Conservation (phyloP, 2,329 filamentous ascomycete genomes). For the Cordyceps javanica region DNA sequence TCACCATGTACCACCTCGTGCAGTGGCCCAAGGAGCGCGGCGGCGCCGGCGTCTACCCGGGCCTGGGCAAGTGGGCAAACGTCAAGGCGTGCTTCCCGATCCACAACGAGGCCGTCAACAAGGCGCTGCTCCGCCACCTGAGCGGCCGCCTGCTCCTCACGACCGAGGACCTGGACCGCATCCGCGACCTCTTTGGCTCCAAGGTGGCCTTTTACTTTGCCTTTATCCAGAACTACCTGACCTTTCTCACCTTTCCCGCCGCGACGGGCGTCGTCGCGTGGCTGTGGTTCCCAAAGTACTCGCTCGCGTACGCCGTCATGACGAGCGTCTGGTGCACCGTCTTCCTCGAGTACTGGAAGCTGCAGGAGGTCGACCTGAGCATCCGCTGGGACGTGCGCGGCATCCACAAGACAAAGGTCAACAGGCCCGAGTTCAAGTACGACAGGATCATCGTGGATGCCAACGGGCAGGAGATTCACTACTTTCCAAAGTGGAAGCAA, state of each 20-base stretch:
- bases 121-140: constrained; percentile 49
- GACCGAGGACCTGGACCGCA: constrained; percentile 47
- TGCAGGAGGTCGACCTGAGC: constrained; percentile 64
- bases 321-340: constrained; percentile 65
- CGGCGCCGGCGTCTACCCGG: constrained; percentile 57
- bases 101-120: constrained; percentile 53
- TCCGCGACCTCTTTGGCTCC: constrained; percentile 57
- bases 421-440: constrained; percentile 57
- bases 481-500: constrained; percentile 60
- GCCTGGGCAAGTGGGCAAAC: constrained; percentile 51
- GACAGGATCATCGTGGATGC: constrained; percentile 57
- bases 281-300: constrained; percentile 64
- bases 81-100: constrained; percentile 57
- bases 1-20: constrained; percentile 64
- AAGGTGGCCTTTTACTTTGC: constrained; percentile 75
- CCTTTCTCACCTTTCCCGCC: constrained; percentile 65
- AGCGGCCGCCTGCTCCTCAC: constrained; percentile 47
- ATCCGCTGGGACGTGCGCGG: constrained; percentile 68
- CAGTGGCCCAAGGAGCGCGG: constrained; percentile 51
- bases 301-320: constrained; percentile 59
- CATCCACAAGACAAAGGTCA: constrained; percentile 60
- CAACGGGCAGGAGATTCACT: constrained; percentile 53
- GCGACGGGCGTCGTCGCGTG: constrained; percentile 62
- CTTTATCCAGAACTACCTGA: constrained; percentile 72
- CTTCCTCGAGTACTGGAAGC: constrained; percentile 77